phyloP scores from a whole-genome alignment of 306 rosid species.

The Vigna mungo region DNA sequence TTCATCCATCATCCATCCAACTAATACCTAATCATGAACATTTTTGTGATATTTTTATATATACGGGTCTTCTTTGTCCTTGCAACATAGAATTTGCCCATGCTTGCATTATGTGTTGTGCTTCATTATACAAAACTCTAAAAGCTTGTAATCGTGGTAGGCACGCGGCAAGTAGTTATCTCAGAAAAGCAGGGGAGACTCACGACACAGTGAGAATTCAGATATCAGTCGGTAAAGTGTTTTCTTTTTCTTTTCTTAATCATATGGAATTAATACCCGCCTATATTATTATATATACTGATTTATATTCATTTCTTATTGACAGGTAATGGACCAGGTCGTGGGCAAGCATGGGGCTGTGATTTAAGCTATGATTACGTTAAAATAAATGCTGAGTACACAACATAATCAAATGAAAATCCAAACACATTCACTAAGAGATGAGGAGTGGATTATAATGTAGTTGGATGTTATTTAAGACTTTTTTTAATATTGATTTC shows the following conservation, averaged over 20 bases:
- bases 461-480: not conserved
- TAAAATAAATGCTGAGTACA: constrained; percentile 91
- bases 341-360: constrained; percentile 95
- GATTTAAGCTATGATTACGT: constrained; percentile 90
- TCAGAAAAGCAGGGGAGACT: constrained; percentile 82
- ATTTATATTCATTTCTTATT: constrained; percentile 22
- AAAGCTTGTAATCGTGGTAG: constrained; percentile 52
- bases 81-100: constrained; percentile 21
- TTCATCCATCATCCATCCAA: not conserved
- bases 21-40: not conserved
- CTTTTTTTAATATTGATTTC: not conserved
- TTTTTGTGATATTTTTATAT: not conserved
- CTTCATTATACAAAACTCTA: constrained; percentile 3
- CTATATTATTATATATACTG: not conserved
- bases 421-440: not conserved
- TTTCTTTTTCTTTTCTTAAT: not conserved
- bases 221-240: constrained; percentile 64
- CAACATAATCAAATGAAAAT: constrained; percentile 52
- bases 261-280: not conserved
- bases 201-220: constrained; percentile 78
- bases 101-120: not conserved
- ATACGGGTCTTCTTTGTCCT: constrained; percentile 4
- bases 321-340: constrained; percentile 81
- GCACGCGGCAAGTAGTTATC: constrained; percentile 74
- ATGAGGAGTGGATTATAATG: not conserved